Evolutionary conservation across 1,284 basidiomycete species (phyloP).

Genomic region (Tremellales sp.): DNA sequence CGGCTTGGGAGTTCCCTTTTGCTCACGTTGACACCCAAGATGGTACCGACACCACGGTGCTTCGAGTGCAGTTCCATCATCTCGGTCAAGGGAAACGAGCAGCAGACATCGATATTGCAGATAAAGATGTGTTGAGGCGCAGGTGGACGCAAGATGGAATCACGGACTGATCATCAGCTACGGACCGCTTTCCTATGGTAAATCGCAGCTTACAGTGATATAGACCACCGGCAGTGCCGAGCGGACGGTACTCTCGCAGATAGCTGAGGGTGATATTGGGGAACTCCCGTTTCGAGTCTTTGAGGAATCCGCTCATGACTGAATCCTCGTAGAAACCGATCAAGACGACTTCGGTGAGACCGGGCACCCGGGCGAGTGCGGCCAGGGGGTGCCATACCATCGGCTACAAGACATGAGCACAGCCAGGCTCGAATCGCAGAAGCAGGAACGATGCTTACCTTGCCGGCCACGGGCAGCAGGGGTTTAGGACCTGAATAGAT

Average conservation of each 20-base stretch:
- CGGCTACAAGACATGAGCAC: slow-evolving; percentile 26
- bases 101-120: slow-evolving; percentile 55
- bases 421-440: neutral
- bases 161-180: slow-evolving; percentile 46
- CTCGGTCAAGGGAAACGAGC: slow-evolving; percentile 50
- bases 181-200: neutral
- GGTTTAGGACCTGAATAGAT: slow-evolving; percentile 46
- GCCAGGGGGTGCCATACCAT: slow-evolving; percentile 55
- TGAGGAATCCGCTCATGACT: slow-evolving; percentile 51
- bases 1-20: neutral
- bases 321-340: slow-evolving; percentile 55
- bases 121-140: slow-evolving; percentile 53
- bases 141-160: slow-evolving; percentile 51
- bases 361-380: slow-evolving; percentile 50
- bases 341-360: slow-evolving; percentile 51
- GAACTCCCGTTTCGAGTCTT: slow-evolving; percentile 52
- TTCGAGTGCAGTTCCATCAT: slow-evolving; percentile 51
- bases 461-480: slow-evolving; percentile 51
- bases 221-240: slow-evolving; percentile 53
- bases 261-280: slow-evolving; percentile 52
- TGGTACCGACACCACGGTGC: slow-evolving; percentile 53
- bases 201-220: slow-evolving; percentile 41
- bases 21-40: slow-evolving; percentile 51
- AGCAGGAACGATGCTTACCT: slow-evolving; percentile 23
- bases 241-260: slow-evolving; percentile 52